Base-by-base conservation (phyloP, 2,329 filamentous ascomycete species). In the Neofusicoccum laricinum region DNA sequence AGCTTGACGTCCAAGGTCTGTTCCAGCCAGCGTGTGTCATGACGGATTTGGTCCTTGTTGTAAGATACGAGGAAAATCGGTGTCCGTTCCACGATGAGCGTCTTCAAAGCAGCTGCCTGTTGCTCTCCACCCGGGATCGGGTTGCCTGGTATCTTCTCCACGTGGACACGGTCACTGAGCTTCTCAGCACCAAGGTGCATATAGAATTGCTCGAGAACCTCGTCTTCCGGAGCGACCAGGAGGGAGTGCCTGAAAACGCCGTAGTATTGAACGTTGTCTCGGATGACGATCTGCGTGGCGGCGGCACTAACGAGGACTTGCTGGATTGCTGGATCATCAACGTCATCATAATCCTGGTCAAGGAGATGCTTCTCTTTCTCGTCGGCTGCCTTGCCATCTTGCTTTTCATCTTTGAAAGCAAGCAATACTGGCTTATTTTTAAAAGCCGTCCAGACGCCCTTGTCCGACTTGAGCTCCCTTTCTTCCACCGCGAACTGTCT, bases 41-140 rank as follows among this genome's bases (percentile, higher is more conserved):
- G 92, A 69, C 90, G 90, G 72, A 99, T 88, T n/a, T 85, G 83
- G 66, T 96, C 91, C 4, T 85, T 82, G 40, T 88, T 85, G 73
- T 94, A 90, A 71, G 91, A 93, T 72, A 97, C 90, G 32, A 99
- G 81, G 75, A 98, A 99, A 30, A 99, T 84, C 68, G 94, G 91
- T 62, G 90, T 90, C 63, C 95, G 87, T 75, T 99, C 96, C 4
- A 96, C 81, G 17, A 98, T 91, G 67, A 94, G 88, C 70, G 90
- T 93, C 63, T 90, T 87, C 48, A 98, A 78, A 72, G 86, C 86
- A 58, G 84, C 80, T 2, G 90, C 91, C n/a, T 82, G 78, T 30
- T 84, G 85, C 71, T 94, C 90, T 70, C 92, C 90, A 3, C 85
- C 63, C 8, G 43, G n/a, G 12, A 64, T 40, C 2, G 63, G 53